phyloP scores from a whole-genome alignment of 2,329 filamentous ascomycete species.

The Pestalotiopsis sp. region DNA sequence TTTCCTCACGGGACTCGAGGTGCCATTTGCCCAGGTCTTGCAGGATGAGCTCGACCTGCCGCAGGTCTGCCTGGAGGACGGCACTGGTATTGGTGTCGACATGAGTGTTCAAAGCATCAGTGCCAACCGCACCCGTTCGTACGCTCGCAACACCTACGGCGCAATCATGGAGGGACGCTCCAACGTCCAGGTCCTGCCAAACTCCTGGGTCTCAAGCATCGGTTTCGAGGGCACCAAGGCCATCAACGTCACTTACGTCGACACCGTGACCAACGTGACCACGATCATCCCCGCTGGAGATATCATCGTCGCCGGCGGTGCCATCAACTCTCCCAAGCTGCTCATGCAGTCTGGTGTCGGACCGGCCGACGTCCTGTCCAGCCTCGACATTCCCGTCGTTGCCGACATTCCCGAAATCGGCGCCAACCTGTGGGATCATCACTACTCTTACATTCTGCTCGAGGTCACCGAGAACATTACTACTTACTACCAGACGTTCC shows the following conservation, averaged over 20 bases:
- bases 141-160: slow-evolving; percentile 19
- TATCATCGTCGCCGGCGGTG: slow-evolving; percentile 27
- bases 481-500: background rate
- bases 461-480: background rate
- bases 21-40: background rate
- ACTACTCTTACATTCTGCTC: slow-evolving; percentile 6
- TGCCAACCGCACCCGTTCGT: slow-evolving; percentile 18
- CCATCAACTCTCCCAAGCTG: slow-evolving; percentile 27
- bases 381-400: slow-evolving; percentile 25
- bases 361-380: slow-evolving; percentile 18
- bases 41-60: background rate
- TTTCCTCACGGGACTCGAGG: background rate
- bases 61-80: slow-evolving; percentile 15
- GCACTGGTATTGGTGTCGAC: slow-evolving; percentile 20
- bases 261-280: slow-evolving; percentile 27
- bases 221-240: slow-evolving; percentile 33
- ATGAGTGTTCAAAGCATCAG: slow-evolving; percentile 13
- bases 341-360: slow-evolving; percentile 33
- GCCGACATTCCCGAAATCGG: slow-evolving; percentile 31
- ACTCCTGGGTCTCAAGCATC: slow-evolving; percentile 33
- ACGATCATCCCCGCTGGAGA: slow-evolving; percentile 30
- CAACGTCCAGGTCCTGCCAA: slow-evolving; percentile 17
- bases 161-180: slow-evolving; percentile 9
- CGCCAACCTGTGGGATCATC: slow-evolving; percentile 23
- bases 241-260: slow-evolving; percentile 33